Percentiles rank a stretch among this genome's conserved stretches.
Evolutionary conservation across 2,329 filamentous ascomycete genomes (phyloP).

Genomic region (Dothistroma septosporum): DNA sequence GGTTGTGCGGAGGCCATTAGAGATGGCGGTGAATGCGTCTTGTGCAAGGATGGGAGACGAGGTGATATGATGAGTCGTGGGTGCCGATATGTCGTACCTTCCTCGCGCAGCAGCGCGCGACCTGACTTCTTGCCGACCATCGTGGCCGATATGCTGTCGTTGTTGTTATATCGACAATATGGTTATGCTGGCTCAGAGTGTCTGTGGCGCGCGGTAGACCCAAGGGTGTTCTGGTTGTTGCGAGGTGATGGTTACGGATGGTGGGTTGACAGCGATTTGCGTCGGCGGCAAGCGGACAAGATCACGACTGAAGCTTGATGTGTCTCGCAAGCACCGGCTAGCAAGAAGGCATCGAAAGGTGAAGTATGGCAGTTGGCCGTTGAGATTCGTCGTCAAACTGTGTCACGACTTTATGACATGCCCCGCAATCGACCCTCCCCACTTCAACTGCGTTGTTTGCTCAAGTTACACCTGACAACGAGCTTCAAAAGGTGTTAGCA

Average conservation of each 20-base stretch:
- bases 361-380: not conserved
- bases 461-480: not conserved
- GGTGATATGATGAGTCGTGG: constrained; percentile 5
- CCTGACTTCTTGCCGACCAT: constrained; percentile 67
- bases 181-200: not conserved
- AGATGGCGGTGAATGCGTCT: constrained; percentile 17
- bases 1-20: constrained; percentile 6
- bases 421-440: not conserved
- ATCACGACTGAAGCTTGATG: not conserved
- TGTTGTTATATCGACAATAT: not conserved
- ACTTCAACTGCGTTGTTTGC: not conserved
- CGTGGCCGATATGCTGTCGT: constrained; percentile 21
- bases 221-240: not conserved
- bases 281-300: not conserved
- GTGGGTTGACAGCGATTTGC: not conserved
- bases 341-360: not conserved
- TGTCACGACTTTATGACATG: not conserved
- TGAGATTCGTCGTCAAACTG: not conserved
- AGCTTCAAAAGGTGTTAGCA: not conserved
- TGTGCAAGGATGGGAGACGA: constrained; percentile 9
- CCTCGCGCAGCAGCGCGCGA: constrained; percentile 58
- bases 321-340: constrained; percentile 1
- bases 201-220: constrained; percentile 1
- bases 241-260: not conserved
- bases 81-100: constrained; percentile 41